Evolutionary conservation across 345 rosid species (phyloP).

Genomic region (Gossypium raimondii): DNA sequence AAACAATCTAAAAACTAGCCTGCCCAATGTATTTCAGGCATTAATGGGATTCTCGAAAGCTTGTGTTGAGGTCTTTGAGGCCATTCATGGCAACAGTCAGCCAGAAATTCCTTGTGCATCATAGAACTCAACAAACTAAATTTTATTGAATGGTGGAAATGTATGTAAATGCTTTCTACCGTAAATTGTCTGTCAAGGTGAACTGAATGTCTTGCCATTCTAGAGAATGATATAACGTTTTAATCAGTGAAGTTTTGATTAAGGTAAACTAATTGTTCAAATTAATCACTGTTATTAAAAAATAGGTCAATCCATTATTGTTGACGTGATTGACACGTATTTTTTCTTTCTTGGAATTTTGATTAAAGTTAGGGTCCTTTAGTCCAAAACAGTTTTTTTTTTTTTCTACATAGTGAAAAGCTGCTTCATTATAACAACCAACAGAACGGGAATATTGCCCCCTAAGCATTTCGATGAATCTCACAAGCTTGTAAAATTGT

Average conservation of each 20-base stretch:
- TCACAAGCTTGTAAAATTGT: constrained; percentile 83
- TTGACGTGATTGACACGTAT: no score
- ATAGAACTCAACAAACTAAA: constrained; percentile 17
- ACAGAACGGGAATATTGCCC: constrained; percentile 95
- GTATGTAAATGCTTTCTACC: not conserved
- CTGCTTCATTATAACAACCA: constrained; percentile 91
- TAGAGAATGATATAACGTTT: not conserved
- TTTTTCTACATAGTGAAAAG: constrained; percentile 73
- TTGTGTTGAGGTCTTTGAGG: constrained; percentile 53
- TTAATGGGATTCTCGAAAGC: constrained; percentile 56
- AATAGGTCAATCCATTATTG: no score
- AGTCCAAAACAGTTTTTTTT: no score
- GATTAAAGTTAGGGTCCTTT: no score
- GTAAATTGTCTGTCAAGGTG: not conserved
- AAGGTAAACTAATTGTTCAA: constrained; percentile 9
- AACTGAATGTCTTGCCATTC: not conserved
- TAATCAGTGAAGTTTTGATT: not conserved
- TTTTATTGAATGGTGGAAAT: not conserved
- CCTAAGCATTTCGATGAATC: constrained; percentile 90
- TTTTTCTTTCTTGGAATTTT: no score
- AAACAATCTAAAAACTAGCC: constrained; percentile 62
- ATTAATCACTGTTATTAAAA: no score
- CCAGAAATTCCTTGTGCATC: constrained; percentile 22
- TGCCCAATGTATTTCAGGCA: constrained; percentile 71
- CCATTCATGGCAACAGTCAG: constrained; percentile 30